These are phyloP conservation scores for Didymella keratinophila DNA, from an alignment of 2,329 filamentous ascomycete species.

Conservation along the genomic window DNA sequence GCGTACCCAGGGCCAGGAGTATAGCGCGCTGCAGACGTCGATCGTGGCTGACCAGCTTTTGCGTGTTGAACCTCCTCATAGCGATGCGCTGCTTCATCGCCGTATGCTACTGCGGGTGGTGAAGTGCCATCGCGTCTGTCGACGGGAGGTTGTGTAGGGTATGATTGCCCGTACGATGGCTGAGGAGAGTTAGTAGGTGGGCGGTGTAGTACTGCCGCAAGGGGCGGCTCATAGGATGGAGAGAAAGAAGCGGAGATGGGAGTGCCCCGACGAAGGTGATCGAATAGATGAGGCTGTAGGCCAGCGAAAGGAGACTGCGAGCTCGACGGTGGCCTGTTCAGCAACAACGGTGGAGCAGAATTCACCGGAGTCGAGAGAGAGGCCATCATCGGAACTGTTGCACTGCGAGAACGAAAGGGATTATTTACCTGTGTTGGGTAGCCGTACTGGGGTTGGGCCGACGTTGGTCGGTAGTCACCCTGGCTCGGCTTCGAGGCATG, in stretches of 20 bases:
- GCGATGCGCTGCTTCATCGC: conserved; percentile 16
- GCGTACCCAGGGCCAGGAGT: conserved; percentile 45
- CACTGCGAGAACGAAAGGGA: conserved; percentile 41
- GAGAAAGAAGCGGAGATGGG: conserved; percentile 42
- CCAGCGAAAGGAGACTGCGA: conserved; percentile 26
- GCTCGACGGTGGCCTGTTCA: conserved; percentile 32
- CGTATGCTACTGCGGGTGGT: conserved; percentile 18
- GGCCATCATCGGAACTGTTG: conserved; percentile 36
- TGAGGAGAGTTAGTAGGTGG: conserved; percentile 46
- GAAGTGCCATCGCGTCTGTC: conserved; percentile 14
- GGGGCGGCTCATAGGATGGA: conserved; percentile 49
- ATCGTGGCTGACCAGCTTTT: conserved; percentile 22
- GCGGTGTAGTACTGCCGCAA: conserved; percentile 43
- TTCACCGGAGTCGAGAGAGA: conserved; percentile 32
- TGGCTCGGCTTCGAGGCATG: conserved; percentile 35
- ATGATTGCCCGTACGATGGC: conserved; percentile 29
- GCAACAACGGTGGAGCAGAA: conserved; percentile 33
- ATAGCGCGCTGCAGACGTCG: conserved; percentile 40
- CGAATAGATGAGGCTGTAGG: conserved; percentile 27
- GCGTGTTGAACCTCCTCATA: conserved; percentile 19
- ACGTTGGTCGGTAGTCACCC: conserved; percentile 35
- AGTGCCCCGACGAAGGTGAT: conserved; percentile 38
- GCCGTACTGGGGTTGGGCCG: conserved; percentile 37
- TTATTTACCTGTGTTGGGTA: conserved; percentile 50
- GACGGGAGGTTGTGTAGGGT: conserved; percentile 8